Evolutionary conservation across 75 land plant genomes (phyloP).

Genomic region (Pinus tabuliformis): DNA sequence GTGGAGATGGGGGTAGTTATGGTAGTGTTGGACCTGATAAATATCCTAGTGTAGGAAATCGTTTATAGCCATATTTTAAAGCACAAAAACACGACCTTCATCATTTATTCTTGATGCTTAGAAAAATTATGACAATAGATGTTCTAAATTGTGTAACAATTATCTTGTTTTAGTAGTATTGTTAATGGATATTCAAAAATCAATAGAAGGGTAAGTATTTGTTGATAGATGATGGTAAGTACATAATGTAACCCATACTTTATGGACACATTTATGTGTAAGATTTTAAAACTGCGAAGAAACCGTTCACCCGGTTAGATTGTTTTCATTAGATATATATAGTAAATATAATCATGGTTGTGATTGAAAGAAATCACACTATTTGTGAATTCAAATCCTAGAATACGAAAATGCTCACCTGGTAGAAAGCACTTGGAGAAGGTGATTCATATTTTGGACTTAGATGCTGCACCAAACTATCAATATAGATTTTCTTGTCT

Average conservation of each 20-base stretch:
- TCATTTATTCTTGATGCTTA: background rate
- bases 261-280: background rate
- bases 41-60: slow-evolving; percentile 68
- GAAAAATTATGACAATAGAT: background rate
- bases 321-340: background rate
- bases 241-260: background rate
- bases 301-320: background rate
- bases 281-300: background rate
- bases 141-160: slow-evolving; percentile 1
- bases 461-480: too few species aligned
- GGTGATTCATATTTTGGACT: too few species aligned
- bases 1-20: slow-evolving; percentile 41
- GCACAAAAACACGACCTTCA: background rate
- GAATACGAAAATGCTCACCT: too few species aligned
- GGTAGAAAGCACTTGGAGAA: too few species aligned
- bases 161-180: slow-evolving; percentile 5
- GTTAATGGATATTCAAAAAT: slow-evolving; percentile 4
- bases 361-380: slow-evolving; percentile 3
- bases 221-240: slow-evolving; percentile 9
- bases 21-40: slow-evolving; percentile 82
- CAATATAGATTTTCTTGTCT: too few species aligned
- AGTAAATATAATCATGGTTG: background rate
- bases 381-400: too few species aligned
- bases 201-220: slow-evolving; percentile 4
- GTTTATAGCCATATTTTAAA: slow-evolving; percentile 75